Evolutionary conservation across 805 yeast species (phyloP).

Genomic region (Debaryomyces castellii): DNA sequence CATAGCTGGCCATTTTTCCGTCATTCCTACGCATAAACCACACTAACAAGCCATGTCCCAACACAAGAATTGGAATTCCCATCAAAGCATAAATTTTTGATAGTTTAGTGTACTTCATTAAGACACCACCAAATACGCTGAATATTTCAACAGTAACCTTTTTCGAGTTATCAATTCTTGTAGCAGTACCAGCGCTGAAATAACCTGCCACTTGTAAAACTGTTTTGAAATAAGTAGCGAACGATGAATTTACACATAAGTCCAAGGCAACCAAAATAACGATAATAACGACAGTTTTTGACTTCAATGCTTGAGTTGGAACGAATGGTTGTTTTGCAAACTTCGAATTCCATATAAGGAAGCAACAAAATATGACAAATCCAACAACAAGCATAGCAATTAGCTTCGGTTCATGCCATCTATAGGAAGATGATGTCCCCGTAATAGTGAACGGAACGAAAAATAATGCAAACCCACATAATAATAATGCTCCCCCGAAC

Average conservation of each 20-base stretch:
- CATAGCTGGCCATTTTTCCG: constrained; percentile 8
- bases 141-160: constrained; percentile 23
- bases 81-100: constrained; percentile 18
- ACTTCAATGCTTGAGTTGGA: constrained; percentile 18
- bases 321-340: constrained; percentile 19
- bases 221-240: constrained; percentile 22
- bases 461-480: neutral
- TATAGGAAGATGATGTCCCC: neutral
- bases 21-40: neutral
- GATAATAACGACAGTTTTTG: constrained; percentile 15
- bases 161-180: constrained; percentile 27
- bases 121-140: constrained; percentile 21
- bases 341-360: constrained; percentile 19
- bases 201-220: constrained; percentile 18
- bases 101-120: constrained; percentile 25
- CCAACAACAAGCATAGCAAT: constrained; percentile 26
- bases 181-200: constrained; percentile 18
- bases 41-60: neutral
- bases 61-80: neutral
- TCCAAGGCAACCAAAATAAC: constrained; percentile 19
- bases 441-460: neutral
- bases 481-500: neutral
- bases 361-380: constrained; percentile 13
- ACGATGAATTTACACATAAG: constrained; percentile 20
- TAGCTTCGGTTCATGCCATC: constrained; percentile 4